These are phyloP conservation scores for Flaveria floridana DNA, from an alignment of 140 eudicot species.

Conservation along the genomic window DNA sequence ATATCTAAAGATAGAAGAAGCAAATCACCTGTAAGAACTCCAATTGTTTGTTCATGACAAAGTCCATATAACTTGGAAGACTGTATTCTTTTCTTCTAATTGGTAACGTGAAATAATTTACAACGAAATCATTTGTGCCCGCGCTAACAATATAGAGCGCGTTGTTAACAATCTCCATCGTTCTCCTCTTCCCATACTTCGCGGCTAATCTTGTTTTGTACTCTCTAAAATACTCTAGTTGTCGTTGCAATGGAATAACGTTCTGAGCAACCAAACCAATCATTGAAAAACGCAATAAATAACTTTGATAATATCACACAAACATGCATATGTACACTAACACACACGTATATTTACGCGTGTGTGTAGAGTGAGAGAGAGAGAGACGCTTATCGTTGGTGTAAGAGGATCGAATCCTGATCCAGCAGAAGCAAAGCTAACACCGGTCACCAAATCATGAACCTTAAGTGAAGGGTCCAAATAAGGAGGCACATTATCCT, in stretches of 20 bases:
- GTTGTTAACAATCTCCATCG: conserved; percentile 43
- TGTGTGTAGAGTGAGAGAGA: conserved; percentile 31
- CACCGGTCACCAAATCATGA: conserved; percentile 73
- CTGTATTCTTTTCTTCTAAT: conserved; percentile 53
- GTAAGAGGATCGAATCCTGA: conserved; percentile 89
- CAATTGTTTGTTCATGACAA: conserved; percentile 43
- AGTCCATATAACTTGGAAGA: conserved; percentile 51
- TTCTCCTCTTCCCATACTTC: conserved; percentile 41
- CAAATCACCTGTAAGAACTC: conserved; percentile 60
- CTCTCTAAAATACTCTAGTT: conserved; percentile 63
- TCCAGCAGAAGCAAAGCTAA: conserved; percentile 93
- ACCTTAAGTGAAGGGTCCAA: conserved; percentile 66
- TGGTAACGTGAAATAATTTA: conserved; percentile 62
- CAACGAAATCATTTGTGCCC: conserved; percentile 78
- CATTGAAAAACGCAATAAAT: conserved; percentile 6
- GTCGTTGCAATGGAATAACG: conserved; percentile 60
- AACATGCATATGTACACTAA: not conserved
- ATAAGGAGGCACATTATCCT: conserved; percentile 76
- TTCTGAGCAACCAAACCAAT: conserved; percentile 42
- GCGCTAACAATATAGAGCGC: conserved; percentile 63
- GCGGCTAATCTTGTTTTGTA: conserved; percentile 44
- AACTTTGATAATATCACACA: no score
- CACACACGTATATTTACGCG: not conserved
- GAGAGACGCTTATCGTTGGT: conserved; percentile 58
- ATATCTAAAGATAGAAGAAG: not conserved